A percentile compares a stretch with the other conserved stretches of the same genome.
phyloP scores from a whole-genome alignment of 352 stramenopile genomes.

The Globisporangium yorkense region DNA sequence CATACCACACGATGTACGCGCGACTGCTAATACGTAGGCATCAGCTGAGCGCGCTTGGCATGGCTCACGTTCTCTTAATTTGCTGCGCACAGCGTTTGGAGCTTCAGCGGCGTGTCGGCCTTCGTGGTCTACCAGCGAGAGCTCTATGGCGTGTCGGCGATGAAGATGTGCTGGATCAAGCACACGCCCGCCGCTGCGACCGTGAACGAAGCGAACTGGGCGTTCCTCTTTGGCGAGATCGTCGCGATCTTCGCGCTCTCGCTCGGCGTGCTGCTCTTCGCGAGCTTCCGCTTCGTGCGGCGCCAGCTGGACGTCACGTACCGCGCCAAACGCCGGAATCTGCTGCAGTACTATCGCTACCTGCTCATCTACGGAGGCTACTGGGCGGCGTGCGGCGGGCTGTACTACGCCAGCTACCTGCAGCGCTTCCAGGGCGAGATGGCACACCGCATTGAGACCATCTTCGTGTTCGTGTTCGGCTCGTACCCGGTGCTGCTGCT shows the following conservation, averaged over 20 bases:
- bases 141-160: slow-evolving; percentile 53
- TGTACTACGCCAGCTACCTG: slow-evolving; percentile 76
- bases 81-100: slow-evolving; percentile 52
- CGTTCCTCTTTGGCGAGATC: slow-evolving; percentile 55
- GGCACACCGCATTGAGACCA: slow-evolving; percentile 50
- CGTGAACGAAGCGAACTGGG: slow-evolving; percentile 62
- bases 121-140: slow-evolving; percentile 56
- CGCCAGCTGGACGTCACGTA: slow-evolving; percentile 83
- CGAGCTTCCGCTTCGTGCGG: slow-evolving; percentile 80
- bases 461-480: slow-evolving; percentile 62
- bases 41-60: not conserved
- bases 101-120: slow-evolving; percentile 49
- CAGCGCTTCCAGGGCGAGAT: slow-evolving; percentile 54
- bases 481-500: slow-evolving; percentile 66
- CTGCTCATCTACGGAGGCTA: slow-evolving; percentile 66
- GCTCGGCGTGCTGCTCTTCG: slow-evolving; percentile 69
- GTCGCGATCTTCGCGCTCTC: slow-evolving; percentile 49
- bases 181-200: slow-evolving; percentile 31
- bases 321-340: slow-evolving; percentile 67
- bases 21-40: not conserved
- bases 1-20: slow-evolving; percentile 75
- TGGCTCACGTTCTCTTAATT: not conserved
- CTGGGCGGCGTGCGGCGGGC: slow-evolving; percentile 52
- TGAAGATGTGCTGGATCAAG: slow-evolving; percentile 78
- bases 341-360: slow-evolving; percentile 86